Conservation (phyloP, 1,284 basidiomycete genomes). For the Moesziomyces globuligerus region DNA sequence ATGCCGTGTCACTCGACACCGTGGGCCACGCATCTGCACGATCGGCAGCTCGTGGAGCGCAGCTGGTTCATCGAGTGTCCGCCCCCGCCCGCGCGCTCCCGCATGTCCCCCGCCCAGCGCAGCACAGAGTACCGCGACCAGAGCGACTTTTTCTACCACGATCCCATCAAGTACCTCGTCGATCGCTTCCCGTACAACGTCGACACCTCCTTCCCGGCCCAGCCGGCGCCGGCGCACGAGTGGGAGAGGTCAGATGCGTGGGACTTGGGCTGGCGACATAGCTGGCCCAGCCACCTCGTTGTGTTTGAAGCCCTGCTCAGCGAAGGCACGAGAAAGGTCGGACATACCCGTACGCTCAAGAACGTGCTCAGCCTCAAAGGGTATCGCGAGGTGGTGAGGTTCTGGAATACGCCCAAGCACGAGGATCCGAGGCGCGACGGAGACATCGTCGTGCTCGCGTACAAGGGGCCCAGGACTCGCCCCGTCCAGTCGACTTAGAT, state of each 20-base stretch:
- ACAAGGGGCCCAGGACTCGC: constrained; percentile 36
- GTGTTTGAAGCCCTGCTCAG: constrained; percentile 79
- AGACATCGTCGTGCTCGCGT: constrained; percentile 77
- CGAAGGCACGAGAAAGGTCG: constrained; percentile 32
- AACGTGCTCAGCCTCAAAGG: constrained; percentile 72
- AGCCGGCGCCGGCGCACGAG: constrained; percentile 1
- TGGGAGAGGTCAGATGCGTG: constrained; percentile 6
- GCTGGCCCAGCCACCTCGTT: constrained; percentile 83
- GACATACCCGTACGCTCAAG: constrained; percentile 68
- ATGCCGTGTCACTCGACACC: constrained; percentile 99
- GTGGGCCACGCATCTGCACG: constrained; percentile 88
- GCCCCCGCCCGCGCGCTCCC: constrained; percentile 18
- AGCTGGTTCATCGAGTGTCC: constrained; percentile 59
- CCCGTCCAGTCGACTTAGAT: not conserved
- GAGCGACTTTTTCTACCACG: constrained; percentile 82
- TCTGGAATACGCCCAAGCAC: constrained; percentile 78
- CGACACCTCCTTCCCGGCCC: constrained; percentile 74
- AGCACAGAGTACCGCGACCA: constrained; percentile 79
- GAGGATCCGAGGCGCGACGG: constrained; percentile 80
- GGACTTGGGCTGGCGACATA: constrained; percentile 72
- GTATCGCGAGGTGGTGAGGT: constrained; percentile 76
- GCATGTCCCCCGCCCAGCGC: constrained; percentile 13
- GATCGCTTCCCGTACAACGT: constrained; percentile 76
- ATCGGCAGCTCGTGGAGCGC: constrained; percentile 18
- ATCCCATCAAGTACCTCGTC: constrained; percentile 77